A percentile compares a stretch with the other conserved stretches of the same genome.
These are phyloP conservation scores for Clonostachys solani DNA, from an alignment of 2,329 filamentous ascomycete genomes.

Conservation along the genomic window DNA sequence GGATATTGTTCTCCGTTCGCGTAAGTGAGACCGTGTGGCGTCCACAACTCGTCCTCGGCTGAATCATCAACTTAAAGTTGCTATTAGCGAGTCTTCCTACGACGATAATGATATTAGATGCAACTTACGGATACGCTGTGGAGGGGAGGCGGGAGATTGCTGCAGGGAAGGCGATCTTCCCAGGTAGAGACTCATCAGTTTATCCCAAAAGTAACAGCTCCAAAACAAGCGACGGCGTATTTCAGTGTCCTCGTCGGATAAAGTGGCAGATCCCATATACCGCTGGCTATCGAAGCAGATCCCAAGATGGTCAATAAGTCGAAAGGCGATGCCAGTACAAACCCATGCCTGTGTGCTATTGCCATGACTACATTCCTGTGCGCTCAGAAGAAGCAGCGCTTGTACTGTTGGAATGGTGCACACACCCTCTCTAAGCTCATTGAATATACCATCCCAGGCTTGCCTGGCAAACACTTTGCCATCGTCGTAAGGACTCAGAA, in stretches of 20 bases:
- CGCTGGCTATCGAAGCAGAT: neutral
- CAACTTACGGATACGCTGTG: too few relatives aligned
- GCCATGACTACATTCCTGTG: slow-evolving; percentile 15
- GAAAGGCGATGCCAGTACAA: slow-evolving; percentile 21
- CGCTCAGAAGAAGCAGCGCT: slow-evolving; percentile 18
- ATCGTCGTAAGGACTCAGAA: slow-evolving; percentile 4
- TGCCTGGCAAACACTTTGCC: too few relatives aligned
- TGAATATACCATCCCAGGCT: too few relatives aligned
- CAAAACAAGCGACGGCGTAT: slow-evolving; percentile 15
- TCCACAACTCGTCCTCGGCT: slow-evolving; percentile 10
- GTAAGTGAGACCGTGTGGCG: slow-evolving; percentile 6
- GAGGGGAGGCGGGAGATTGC: neutral
- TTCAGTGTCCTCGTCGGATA: slow-evolving; percentile 14
- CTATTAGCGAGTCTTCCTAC: too few relatives aligned
- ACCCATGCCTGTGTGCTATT: slow-evolving; percentile 20
- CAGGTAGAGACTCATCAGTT: slow-evolving; percentile 16
- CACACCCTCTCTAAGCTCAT: slow-evolving; percentile 3
- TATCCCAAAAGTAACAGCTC: slow-evolving; percentile 21
- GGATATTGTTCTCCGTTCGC: slow-evolving; percentile 9
- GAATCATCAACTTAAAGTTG: slow-evolving; percentile 8
- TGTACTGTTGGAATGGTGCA: slow-evolving; percentile 19
- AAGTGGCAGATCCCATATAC: neutral
- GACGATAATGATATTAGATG: too few relatives aligned
- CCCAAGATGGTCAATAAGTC: slow-evolving; percentile 16
- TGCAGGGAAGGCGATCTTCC: slow-evolving; percentile 12